phyloP scores from a whole-genome alignment of 768 basidiomycete species.

The Rhizopogon rudus region DNA sequence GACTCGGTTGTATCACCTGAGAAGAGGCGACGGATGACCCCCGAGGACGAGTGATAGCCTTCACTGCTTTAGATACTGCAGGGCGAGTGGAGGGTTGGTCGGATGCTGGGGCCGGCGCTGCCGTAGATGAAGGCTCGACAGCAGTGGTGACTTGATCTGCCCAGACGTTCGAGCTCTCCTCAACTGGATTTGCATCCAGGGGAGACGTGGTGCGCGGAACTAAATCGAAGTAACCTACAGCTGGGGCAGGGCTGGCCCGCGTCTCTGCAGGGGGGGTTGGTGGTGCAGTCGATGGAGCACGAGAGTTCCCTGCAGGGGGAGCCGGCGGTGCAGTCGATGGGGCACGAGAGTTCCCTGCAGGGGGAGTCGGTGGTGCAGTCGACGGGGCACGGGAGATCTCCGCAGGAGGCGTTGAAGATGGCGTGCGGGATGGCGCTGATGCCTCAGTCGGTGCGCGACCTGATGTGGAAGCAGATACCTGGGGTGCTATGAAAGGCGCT shows the following conservation, averaged over 20 bases:
- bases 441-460: conserved; percentile 5
- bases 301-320: conserved; percentile 10
- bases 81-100: not conserved
- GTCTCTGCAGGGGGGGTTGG: conserved; percentile 11
- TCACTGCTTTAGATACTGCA: conserved; percentile 14
- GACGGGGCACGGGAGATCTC: not conserved
- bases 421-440: conserved; percentile 9
- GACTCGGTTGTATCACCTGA: conserved; percentile 15
- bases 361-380: conserved; percentile 8
- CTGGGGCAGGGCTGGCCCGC: not conserved
- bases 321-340: not conserved
- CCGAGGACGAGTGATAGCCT: conserved; percentile 18
- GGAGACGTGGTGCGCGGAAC: conserved; percentile 24
- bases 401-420: conserved; percentile 15
- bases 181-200: conserved; percentile 2
- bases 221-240: conserved; percentile 18
- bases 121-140: conserved; percentile 3
- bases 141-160: conserved; percentile 9
- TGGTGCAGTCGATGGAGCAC: not conserved
- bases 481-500: not conserved
- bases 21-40: conserved; percentile 23
- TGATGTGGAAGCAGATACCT: conserved; percentile 3
- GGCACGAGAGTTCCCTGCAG: not conserved
- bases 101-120: not conserved
- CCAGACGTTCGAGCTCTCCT: conserved; percentile 23